These are phyloP conservation scores for Eragrostis tef DNA, from an alignment of 202 grass and related monocot genomes.

Conservation along the genomic window DNA sequence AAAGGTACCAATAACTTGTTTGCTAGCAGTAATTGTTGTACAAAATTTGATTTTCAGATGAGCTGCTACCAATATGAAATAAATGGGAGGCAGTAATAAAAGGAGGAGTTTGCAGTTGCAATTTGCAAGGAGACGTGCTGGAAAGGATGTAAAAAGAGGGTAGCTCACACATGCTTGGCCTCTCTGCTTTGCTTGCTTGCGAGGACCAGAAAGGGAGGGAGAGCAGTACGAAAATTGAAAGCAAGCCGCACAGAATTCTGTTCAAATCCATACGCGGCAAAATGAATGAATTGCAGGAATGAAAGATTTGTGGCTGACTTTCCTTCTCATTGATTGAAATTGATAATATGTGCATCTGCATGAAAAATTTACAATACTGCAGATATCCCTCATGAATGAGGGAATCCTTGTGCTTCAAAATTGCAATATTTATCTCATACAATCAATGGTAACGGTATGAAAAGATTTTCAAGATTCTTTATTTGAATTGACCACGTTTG, in stretches of 20 bases:
- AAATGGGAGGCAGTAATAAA: neutral
- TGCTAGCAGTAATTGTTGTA: neutral
- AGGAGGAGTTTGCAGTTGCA: neutral
- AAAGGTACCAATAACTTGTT: neutral
- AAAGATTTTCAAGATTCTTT: neutral
- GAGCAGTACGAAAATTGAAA: slow-evolving; percentile 39
- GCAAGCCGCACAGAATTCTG: neutral
- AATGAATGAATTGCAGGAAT: slow-evolving; percentile 15
- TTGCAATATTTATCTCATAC: neutral
- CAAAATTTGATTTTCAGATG: neutral
- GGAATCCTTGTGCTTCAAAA: neutral
- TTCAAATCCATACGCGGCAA: slow-evolving; percentile 5
- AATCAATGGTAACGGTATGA: neutral
- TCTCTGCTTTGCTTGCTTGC: slow-evolving; percentile 13
- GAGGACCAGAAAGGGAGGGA: slow-evolving; percentile 30
- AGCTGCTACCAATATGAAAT: neutral
- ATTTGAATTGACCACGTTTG: neutral
- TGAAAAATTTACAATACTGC: neutral
- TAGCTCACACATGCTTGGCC: slow-evolving; percentile 46
- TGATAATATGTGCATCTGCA: neutral
- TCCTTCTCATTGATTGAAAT: neutral
- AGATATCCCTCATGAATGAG: neutral
- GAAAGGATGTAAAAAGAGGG: neutral
- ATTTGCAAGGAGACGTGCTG: neutral
- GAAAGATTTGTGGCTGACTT: neutral